A percentile compares a stretch with the other conserved stretches of the same genome.
Conservation (phyloP, 2,329 filamentous ascomycete species). For the Pseudogymnoascus sp. region DNA sequence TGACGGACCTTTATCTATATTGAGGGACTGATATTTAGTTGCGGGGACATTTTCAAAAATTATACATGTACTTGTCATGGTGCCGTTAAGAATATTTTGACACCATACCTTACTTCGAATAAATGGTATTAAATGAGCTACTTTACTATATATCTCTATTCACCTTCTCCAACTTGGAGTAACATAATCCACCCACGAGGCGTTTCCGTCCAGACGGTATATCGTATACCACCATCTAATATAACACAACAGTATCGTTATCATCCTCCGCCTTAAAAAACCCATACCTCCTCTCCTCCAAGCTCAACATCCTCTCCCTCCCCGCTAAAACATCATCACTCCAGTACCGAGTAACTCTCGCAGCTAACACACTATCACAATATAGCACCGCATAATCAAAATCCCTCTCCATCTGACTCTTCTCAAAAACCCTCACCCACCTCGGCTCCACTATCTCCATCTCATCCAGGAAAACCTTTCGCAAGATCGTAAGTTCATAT, state of each 20-base stretch:
- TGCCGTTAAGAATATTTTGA: not conserved
- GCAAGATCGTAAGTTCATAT: constrained; percentile 33
- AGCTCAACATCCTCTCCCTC: not conserved
- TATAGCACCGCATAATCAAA: constrained; percentile 22
- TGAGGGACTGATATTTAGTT: not conserved
- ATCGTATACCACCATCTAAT: not conserved
- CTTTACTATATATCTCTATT: not conserved
- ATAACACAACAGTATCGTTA: not conserved
- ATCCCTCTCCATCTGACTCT: constrained; percentile 26
- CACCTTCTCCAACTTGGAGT: not conserved
- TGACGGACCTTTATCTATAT: not conserved
- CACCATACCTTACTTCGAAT: not conserved
- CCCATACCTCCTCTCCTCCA: not conserved
- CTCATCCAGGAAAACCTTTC: constrained; percentile 27
- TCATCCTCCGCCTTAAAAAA: not conserved
- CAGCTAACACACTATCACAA: constrained; percentile 17
- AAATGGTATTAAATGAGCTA: not conserved
- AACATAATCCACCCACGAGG: not conserved
- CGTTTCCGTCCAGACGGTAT: not conserved
- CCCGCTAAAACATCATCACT: not conserved
- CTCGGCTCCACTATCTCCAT: constrained; percentile 27
- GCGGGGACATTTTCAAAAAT: not conserved
- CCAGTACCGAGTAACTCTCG: not conserved
- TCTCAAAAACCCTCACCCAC: constrained; percentile 25
- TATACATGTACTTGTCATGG: not conserved